Evolutionary conservation across 1,284 basidiomycete species (phyloP).

Genomic region (Caloboletus firmus): DNA sequence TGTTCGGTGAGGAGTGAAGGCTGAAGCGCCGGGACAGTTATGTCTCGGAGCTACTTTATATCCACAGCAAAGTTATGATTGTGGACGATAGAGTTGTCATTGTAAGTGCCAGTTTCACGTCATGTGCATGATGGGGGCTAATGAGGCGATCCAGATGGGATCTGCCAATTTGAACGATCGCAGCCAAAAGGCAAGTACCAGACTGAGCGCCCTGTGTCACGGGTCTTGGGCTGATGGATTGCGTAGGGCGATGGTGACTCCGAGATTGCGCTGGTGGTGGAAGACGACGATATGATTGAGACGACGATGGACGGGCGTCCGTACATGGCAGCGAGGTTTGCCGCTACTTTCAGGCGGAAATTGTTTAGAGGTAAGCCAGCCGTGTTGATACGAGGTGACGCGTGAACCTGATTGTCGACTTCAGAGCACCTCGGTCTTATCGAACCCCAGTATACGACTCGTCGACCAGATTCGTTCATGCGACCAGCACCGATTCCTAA

Average conservation of each 20-base stretch:
- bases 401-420: constrained; percentile 6
- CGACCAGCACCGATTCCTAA: constrained; percentile 70
- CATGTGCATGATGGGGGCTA: neutral
- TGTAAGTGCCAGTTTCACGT: constrained; percentile 44
- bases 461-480: constrained; percentile 66
- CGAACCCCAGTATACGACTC: constrained; percentile 53
- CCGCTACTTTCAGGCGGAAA: constrained; percentile 73
- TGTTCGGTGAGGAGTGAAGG: neutral
- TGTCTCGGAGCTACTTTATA: constrained; percentile 80
- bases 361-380: constrained; percentile 62
- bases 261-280: constrained; percentile 88
- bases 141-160: constrained; percentile 59
- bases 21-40: constrained; percentile 46
- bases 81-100: constrained; percentile 89
- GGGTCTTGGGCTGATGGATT: constrained; percentile 11
- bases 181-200: constrained; percentile 58
- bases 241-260: constrained; percentile 84
- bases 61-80: constrained; percentile 88
- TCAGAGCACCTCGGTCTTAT: constrained; percentile 87
- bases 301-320: constrained; percentile 78
- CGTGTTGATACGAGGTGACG: neutral
- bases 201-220: neutral
- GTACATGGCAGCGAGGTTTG: constrained; percentile 71
- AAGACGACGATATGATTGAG: constrained; percentile 79
- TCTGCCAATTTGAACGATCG: constrained; percentile 90